Evolutionary conservation across 208 protist species (phyloP), one percentile per base, ranked within the genome.

Genomic region (Leishmania tropica): DNA sequence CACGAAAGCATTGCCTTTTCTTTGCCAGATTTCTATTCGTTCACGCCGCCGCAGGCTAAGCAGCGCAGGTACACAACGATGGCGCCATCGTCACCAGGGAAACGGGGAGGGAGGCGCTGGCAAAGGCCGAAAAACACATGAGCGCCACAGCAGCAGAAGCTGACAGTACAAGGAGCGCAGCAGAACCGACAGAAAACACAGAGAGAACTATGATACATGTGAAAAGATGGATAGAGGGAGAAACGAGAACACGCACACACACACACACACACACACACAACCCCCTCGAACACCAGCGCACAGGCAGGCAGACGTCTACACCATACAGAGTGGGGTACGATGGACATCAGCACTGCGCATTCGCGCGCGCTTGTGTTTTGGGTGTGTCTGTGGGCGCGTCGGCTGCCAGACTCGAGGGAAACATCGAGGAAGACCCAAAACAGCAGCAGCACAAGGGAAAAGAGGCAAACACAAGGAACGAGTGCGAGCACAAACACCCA

Each of bases 191-290:
- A 24, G 37, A 53, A 40, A 31, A 31, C 21, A 7, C 40, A 28
- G 51, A 74, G 13, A 54, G 13, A 74, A 74, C 31, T 11, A 74
- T 74, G 11, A 53, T 74, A 74, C 70, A 74, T 74, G 70, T 53
- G 45, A 54, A 31, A 19, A 19, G 3, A n/a, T 35, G 42, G 68
- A 7, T 35, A 45, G 45, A 74, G 68, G 13, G 28, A 54, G 6
- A 7, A 1, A 51, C 0, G 1, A 2, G 65, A 35, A 24, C 7
- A 17, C 60, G n/a, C 60, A 19, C 0, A 13, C 13, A 7, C 31
- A 67, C 62, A 67, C 8, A 67, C 60, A 74, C 13, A 40, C 13
- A 31, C 17, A 37, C n/a, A n/a, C n/a, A n/a, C n/a, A 35, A 1
- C 24, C 21, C 62, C 31, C 62, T 40, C 15, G 13, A 5, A 8